Base-by-base conservation (phyloP, 768 basidiomycete genomes). In the Rhodosporidiobolus sp. region DNA sequence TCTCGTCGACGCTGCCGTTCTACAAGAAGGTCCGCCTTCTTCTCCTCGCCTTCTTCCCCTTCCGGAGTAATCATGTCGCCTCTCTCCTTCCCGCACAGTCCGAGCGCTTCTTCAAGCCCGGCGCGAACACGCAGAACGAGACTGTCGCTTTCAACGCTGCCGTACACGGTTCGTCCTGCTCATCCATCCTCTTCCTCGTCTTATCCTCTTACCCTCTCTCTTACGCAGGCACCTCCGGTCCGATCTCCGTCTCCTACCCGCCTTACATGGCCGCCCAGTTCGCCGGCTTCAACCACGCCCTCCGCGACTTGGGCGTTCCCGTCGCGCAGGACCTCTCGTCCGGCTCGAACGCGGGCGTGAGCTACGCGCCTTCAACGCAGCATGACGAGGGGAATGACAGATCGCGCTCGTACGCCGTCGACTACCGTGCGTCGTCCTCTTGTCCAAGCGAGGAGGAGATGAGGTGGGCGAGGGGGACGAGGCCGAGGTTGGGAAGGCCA, bases 371-470 rank as follows among this genome's bases (percentile, higher is more conserved):
- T 32, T 56, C 53, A 24, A 65, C 70, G 1, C 34, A 49, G 45
- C 68, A 69, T 26, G 16, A 35, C 54, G n/a, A 30, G 9, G 34
- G 34, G n/a, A 53, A 5, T 14, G 53, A 45, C 26, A 32, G 50
- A 35, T 57, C 66, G 9, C 55, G 74, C 14, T 49, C 45, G 6
- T 68, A 70, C 48, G 61, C 66, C 26, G 62, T 62, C 19, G 74
- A 65, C 8, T 75, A 75, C 59, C 52, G 74, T 71, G 63, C 54
- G 74, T 67, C 43, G n/a, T 35, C 19, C 43, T 32, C 38, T 1
- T 12, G 52, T 55, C 48, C 19, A n/a, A n/a, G n/a, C n/a, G n/a
- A n/a, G n/a, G n/a, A n/a, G n/a, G n/a, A n/a, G n/a, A n/a, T n/a
- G n/a, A n/a, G n/a, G n/a, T n/a, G n/a, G n/a, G n/a, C 46, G 14